These are phyloP conservation scores for Persicaria maculosa DNA, from an alignment of 148 eudicot genomes.

Conservation along the genomic window DNA sequence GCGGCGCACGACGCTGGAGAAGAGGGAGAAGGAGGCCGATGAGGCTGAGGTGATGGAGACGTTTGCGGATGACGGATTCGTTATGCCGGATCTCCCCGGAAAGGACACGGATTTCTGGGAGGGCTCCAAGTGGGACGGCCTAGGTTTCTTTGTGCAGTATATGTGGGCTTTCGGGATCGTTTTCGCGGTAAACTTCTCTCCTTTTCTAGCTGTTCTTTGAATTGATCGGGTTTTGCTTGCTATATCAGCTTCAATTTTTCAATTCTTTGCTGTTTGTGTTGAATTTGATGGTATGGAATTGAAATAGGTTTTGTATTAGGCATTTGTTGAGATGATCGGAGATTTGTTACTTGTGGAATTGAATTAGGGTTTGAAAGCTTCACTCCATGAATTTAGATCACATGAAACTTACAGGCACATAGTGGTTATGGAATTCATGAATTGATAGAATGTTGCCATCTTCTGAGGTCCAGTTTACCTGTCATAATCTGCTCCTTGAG, in stretches of 20 bases:
- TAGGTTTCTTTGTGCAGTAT: slow-evolving; percentile 84
- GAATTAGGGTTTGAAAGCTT: no score
- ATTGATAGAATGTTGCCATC: no score
- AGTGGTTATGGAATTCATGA: no score
- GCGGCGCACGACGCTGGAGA: background rate
- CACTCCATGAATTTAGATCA: no score
- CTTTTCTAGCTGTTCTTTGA: background rate
- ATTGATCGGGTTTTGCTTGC: background rate
- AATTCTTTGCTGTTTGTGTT: background rate
- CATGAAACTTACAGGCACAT: no score
- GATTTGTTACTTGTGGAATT: no score
- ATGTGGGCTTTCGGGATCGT: slow-evolving; percentile 93
- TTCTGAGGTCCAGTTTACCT: no score
- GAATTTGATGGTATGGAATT: background rate
- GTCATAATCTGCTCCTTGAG: no score
- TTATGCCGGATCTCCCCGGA: slow-evolving; percentile 71
- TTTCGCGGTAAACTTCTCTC: slow-evolving; percentile 56
- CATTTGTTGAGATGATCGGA: background rate
- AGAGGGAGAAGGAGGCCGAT: slow-evolving; percentile 12
- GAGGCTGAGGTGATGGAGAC: slow-evolving; percentile 14
- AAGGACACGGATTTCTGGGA: slow-evolving; percentile 61
- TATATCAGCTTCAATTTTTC: background rate
- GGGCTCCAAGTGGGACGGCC: slow-evolving; percentile 70
- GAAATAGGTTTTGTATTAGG: background rate
- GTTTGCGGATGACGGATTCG: slow-evolving; percentile 35